Evolutionary conservation across 2,329 filamentous ascomycete species (phyloP).

Genomic region (Chaetomiaceae sp.): DNA sequence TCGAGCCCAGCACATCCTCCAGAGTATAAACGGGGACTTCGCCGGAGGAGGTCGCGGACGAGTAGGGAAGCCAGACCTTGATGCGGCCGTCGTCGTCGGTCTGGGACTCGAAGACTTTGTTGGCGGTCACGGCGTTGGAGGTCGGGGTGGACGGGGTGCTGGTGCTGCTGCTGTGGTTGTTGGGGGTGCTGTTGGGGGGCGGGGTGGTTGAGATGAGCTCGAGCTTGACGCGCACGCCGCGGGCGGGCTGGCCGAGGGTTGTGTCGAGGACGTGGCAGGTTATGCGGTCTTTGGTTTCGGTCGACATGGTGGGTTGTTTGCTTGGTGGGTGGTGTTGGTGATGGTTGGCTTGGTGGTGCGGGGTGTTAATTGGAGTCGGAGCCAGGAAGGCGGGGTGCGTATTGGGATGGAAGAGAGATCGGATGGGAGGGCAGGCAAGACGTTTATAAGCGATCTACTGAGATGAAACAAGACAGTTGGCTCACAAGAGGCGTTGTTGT

Average conservation of each 20-base stretch:
- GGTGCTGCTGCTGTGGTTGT: conserved; percentile 13
- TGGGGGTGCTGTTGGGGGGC: conserved; percentile 30
- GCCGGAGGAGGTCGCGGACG: conserved; percentile 45
- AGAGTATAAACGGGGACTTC: conserved; percentile 56
- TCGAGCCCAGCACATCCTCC: conserved; percentile 49
- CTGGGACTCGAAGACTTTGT: conserved; percentile 58
- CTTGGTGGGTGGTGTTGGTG: not conserved
- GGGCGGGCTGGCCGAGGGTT: conserved; percentile 64
- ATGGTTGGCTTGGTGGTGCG: conserved; percentile 1
- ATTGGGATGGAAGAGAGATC: not conserved
- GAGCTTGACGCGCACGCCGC: conserved; percentile 62
- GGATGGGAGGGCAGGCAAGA: not conserved
- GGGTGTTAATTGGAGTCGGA: not conserved
- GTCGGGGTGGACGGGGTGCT: not conserved
- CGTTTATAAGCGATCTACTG: too few relatives aligned
- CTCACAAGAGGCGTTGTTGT: not conserved
- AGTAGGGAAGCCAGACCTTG: conserved; percentile 61
- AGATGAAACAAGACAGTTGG: not conserved
- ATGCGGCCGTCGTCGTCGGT: conserved; percentile 77
- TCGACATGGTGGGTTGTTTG: conserved; percentile 16
- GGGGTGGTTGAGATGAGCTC: conserved; percentile 38
- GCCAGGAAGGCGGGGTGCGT: not conserved
- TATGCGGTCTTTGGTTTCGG: conserved; percentile 60
- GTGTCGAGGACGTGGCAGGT: conserved; percentile 88
- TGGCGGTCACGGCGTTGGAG: conserved; percentile 26